Conservation (phyloP, 2,329 filamentous ascomycete species). For the Aspergillus sp. region DNA sequence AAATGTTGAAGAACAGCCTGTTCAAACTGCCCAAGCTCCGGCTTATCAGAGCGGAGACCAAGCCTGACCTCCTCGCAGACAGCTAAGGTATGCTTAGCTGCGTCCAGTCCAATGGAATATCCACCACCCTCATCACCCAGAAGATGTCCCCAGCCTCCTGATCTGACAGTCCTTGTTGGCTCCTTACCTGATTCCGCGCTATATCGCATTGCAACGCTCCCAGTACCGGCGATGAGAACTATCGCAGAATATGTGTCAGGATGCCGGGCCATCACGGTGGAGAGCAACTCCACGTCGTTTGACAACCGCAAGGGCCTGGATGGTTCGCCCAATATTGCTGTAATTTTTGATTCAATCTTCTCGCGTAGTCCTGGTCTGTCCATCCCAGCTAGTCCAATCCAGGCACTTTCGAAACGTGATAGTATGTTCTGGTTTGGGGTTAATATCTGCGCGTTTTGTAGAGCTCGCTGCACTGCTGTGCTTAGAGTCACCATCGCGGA, state of each 20-base stretch:
- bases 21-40: constrained; percentile 9
- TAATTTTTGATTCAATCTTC: constrained; percentile 15
- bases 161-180: constrained; percentile 28
- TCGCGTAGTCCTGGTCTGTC: constrained; percentile 34
- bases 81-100: constrained; percentile 31
- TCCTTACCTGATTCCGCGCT: background rate
- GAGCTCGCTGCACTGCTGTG: constrained; percentile 17
- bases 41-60: background rate
- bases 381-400: constrained; percentile 44
- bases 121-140: constrained; percentile 48
- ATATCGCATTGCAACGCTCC: constrained; percentile 45
- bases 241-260: constrained; percentile 23
- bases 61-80: constrained; percentile 27
- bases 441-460: constrained; percentile 5
- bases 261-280: constrained; percentile 23
- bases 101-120: constrained; percentile 41
- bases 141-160: constrained; percentile 47
- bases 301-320: constrained; percentile 29
- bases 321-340: constrained; percentile 23
- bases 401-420: constrained; percentile 20
- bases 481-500: constrained; percentile 29
- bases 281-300: constrained; percentile 44
- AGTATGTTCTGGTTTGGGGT: background rate
- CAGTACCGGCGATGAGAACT: constrained; percentile 46
- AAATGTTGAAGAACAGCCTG: constrained; percentile 16